Evolutionary conservation across 139 green algal species (phyloP), one percentile per base, ranked within the genome.

Genomic region (Picochlorum sp.): DNA sequence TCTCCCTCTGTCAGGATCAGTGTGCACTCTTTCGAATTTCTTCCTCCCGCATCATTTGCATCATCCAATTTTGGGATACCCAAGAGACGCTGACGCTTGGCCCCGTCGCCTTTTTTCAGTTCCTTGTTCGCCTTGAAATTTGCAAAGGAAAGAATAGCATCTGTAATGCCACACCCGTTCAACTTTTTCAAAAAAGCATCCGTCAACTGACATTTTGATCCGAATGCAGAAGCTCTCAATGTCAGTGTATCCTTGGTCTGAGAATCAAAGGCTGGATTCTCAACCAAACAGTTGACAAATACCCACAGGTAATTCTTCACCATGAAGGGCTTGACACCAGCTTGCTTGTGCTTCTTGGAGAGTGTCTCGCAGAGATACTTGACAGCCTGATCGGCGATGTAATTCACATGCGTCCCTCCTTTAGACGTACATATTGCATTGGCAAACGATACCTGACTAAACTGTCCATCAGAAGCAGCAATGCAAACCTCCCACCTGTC

Each of bases 1-100:
- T 99, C 94, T 49, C 94, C 94, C 80, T 99, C 94, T 0, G 94
- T 99, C 44, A 99, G 81, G 78, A 99, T 99, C n/a, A 99, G 82
- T 18, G 94, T 99, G 87, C 94, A 99, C 24, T 90, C 21, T 65
- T 86, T 61, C 8, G 80, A 91, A 69, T 89, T 87, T 23, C 81
- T 72, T 1, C 83, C 86, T 57, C 94, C 94, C 0, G 94, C 94
- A 51, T 98, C 85, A 67, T 99, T 99, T 52, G 94, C 94, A 66
- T 99, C 94, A 32, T 95, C 85, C 60, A 99, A 87, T 81, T 99
- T 99, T 24, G 87, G 76, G 37, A 99, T 89, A 61, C 94, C 94
- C 11, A 66, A 8, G 30, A 94, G 64, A 34, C 86, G 78, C 28
- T 74, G 77, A 20, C 82, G 73, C 79, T 99, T 99, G 68, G 83